Evolutionary conservation across 2,329 filamentous ascomycete species (phyloP).

Genomic region (Macroventuria anomochaeta): DNA sequence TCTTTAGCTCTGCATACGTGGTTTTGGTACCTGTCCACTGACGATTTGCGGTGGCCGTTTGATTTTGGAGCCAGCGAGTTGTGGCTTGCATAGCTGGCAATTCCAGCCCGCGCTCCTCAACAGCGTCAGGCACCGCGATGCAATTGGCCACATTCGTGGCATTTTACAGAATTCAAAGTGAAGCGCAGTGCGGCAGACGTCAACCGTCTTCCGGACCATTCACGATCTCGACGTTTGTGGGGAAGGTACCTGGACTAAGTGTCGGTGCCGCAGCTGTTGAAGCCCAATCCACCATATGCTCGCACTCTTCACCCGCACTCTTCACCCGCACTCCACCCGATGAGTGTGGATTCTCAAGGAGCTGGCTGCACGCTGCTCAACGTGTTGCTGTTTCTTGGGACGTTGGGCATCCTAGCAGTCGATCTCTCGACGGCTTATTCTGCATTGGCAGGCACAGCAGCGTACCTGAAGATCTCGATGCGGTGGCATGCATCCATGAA

Average conservation of each 20-base stretch:
- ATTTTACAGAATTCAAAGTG: neutral
- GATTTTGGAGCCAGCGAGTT: neutral
- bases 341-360: neutral
- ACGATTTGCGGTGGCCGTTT: neutral
- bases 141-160: slow-evolving; percentile 6
- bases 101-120: slow-evolving; percentile 7
- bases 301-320: neutral
- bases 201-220: slow-evolving; percentile 3
- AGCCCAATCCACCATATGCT: neutral
- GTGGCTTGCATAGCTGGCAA: slow-evolving; percentile 13
- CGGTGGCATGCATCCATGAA: slow-evolving; percentile 8
- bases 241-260: slow-evolving; percentile 1
- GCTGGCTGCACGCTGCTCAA: slow-evolving; percentile 8
- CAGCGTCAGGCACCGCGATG: slow-evolving; percentile 9
- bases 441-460: slow-evolving; percentile 11
- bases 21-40: slow-evolving; percentile 5
- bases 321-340: neutral
- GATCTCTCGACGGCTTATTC: slow-evolving; percentile 6
- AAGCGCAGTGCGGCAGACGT: neutral
- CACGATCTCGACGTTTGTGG: slow-evolving; percentile 5
- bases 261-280: slow-evolving; percentile 3
- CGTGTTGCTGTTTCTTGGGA: slow-evolving; percentile 1
- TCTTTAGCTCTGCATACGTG: neutral
- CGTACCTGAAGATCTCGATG: slow-evolving; percentile 18
- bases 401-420: slow-evolving; percentile 1